Percentiles rank a stretch among this genome's conserved stretches.
Evolutionary conservation across 2,329 filamentous ascomycete species (phyloP).

Genomic region (Phoma herbarum): DNA sequence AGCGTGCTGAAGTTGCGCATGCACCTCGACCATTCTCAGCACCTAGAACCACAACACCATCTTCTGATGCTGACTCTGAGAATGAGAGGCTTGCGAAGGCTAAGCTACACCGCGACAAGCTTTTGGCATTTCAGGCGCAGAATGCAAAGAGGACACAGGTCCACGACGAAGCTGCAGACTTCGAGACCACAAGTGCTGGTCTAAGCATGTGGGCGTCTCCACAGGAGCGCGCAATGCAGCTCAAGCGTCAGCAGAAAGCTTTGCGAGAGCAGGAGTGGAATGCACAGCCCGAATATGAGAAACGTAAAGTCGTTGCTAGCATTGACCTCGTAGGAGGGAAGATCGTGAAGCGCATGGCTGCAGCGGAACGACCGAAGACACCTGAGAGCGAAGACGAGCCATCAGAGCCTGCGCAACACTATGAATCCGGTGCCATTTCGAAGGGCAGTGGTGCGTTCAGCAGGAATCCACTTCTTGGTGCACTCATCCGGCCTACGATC

Average conservation of each 20-base stretch:
- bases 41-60: slow-evolving; percentile 47
- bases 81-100: slow-evolving; percentile 73
- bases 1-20: slow-evolving; percentile 70
- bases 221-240: slow-evolving; percentile 79
- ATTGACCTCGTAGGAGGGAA: slow-evolving; percentile 82
- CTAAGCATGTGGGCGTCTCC: slow-evolving; percentile 85
- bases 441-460: slow-evolving; percentile 68
- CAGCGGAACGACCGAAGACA: slow-evolving; percentile 64
- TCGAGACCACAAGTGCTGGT: slow-evolving; percentile 68
- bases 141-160: slow-evolving; percentile 86
- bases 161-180: slow-evolving; percentile 83
- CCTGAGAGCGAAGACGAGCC: slow-evolving; percentile 61
- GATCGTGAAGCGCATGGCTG: slow-evolving; percentile 75
- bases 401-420: slow-evolving; percentile 38
- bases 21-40: slow-evolving; percentile 67
- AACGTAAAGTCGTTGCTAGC: slow-evolving; percentile 82
- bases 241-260: slow-evolving; percentile 86
- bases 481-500: slow-evolving; percentile 70
- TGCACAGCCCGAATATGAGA: slow-evolving; percentile 86
- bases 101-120: slow-evolving; percentile 79
- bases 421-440: slow-evolving; percentile 33
- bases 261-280: slow-evolving; percentile 88
- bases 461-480: slow-evolving; percentile 72
- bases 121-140: slow-evolving; percentile 83
- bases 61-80: slow-evolving; percentile 54